Base-by-base conservation (phyloP, 345 rosid genomes). In the Dipteronia sinensis region DNA sequence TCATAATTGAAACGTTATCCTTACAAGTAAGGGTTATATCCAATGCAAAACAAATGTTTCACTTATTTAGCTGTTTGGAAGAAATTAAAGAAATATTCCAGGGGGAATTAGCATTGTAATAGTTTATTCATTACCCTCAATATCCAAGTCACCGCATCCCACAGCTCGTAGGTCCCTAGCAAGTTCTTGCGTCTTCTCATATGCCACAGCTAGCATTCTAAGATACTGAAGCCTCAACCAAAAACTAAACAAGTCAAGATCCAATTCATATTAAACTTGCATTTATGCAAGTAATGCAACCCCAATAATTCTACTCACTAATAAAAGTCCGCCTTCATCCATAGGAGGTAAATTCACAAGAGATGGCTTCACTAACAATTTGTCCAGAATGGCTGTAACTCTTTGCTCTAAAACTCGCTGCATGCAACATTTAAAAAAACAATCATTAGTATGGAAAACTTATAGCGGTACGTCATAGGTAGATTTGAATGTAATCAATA, bases 341-440 rank as follows among this genome's bases (percentile, higher is more conserved):
- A 89, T 74, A 31, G 98, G 82, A 79, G 98, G 98, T 71, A 92
- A 89, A 85, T 82, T 93, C 84, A 89, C 85, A 74, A 96, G 98
- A 83, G 98, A 94, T 75, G 99, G 99, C 85, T 93, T 97, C 88
- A 85, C 89, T 72, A 94, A 82, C 78, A 97, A 81, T 86, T 91
- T 97, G 87, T 97, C 99, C 79, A 94, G 83, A 82, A 94, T 85
- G 51, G 95, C 92, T 63, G 99, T 94, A 81, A 94, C 94, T 72
- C 98, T 94, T 85, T 97, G 99, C 91, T 97, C 98, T 80, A 97
- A 79, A 82, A 97, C 98, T 90, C 99, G 83, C 99, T 94, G 88
- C 79, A 46, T 34, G 79, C 34, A 49, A 76, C 77, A 69, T 73
- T 76, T 42, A 42, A 11, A 9, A 42, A 42, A 9, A 42, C 27